Percentiles rank a stretch among this genome's conserved stretches.
These are phyloP conservation scores for Saccharomyces hybrid DNA, from an alignment of 1,139 yeast genomes.

Conservation along the genomic window DNA sequence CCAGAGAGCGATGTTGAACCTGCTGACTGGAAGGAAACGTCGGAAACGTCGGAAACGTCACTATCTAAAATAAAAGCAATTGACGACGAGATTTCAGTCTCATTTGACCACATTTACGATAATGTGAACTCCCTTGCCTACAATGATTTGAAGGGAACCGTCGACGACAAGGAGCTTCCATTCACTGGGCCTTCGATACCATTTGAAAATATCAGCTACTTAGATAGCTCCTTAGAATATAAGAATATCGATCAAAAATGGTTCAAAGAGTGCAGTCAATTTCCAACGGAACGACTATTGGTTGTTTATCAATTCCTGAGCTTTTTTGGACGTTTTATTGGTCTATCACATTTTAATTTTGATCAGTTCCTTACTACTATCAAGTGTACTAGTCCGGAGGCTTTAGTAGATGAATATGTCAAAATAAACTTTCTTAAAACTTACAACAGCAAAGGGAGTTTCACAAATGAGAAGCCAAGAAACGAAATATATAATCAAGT, in stretches of 20 bases:
- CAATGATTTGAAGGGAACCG: neutral
- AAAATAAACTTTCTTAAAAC: conserved; percentile 19
- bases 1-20: neutral
- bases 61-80: neutral
- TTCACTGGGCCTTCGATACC: neutral
- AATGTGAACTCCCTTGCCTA: neutral
- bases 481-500: neutral
- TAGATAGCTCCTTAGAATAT: neutral
- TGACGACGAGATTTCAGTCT: neutral
- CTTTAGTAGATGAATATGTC: conserved; percentile 28
- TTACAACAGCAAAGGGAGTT: conserved; percentile 33
- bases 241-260: neutral
- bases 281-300: conserved; percentile 3
- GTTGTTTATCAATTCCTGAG: conserved; percentile 25
- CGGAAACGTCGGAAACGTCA: neutral
- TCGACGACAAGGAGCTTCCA: neutral
- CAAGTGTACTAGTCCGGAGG: conserved; percentile 25
- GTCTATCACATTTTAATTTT: conserved; percentile 23
- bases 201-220: neutral
- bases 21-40: neutral
- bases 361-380: conserved; percentile 27
- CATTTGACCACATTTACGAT: neutral
- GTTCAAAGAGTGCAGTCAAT: neutral
- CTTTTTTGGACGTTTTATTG: conserved; percentile 22
- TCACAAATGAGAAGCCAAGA: conserved; percentile 7